Evolutionary conservation across 495 filamentous ascomycete species (phyloP), one percentile per base, ranked within the genome.

Genomic region (Umbilicaria muhlenbergii): DNA sequence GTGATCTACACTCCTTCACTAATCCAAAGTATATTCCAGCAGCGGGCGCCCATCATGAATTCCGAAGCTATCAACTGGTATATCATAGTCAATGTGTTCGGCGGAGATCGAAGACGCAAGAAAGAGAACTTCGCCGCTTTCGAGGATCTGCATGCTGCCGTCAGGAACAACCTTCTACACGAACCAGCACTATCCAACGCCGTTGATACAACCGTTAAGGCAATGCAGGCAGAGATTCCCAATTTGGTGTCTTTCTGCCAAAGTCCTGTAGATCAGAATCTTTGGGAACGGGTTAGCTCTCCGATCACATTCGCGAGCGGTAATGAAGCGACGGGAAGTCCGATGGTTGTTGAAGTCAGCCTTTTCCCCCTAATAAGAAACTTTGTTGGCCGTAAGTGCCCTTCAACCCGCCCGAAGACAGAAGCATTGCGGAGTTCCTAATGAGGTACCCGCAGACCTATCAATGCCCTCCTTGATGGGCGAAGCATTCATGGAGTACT

Each of bases 221-320:
- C 58, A 14, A 50, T 78, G 3, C 45, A 68, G 61, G 42, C 57
- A 45, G 42, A 66, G 56, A 44, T 68, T 43, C 48, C 66, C 47
- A 68, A 72, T 41, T 47, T 83, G 28, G 71, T 81, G 19, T 73
- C 69, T 5, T 79, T 77, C 47, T 66, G 59, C 32, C 58, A 61
- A n/a, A 75, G 74, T 37, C 52, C 68, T 5, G 71, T 81, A 19
- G 78, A 83, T 48, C 71, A 79, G 47, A 61, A 61, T 43, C 58
- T 56, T 0, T 81, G 78, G 78, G 78, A 83, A 53, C 69, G 74
- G 5, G 54, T 49, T 16, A 65, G 61, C 16, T 50, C 59, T 36
- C 28, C 44, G 3, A 61, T 68, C 2, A 52, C 54, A 12, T 47
- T 64, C 13, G 38, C 51, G 5, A 55, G 60, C 0, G 54, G 63